Percentiles rank a stretch among this genome's conserved stretches.
phyloP scores from a whole-genome alignment of 2,329 filamentous ascomycete species.

The Diaporthe aspalathi region DNA sequence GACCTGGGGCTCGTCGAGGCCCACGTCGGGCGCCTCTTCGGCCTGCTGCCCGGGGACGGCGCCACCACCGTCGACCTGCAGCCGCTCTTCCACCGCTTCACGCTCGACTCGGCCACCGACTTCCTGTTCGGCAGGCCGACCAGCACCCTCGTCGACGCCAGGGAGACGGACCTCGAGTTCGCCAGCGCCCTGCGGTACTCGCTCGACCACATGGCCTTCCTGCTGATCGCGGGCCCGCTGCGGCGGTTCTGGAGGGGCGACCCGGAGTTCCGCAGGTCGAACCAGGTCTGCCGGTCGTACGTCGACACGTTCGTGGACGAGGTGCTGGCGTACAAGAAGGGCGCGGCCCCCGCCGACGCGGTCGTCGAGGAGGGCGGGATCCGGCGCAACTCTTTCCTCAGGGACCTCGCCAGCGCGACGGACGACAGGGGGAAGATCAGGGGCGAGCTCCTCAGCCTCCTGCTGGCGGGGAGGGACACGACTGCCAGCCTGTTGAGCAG shows the following conservation, averaged over 20 bases:
- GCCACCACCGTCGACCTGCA: constrained; percentile 19
- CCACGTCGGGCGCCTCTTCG: neutral
- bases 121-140: constrained; percentile 10
- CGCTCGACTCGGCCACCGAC: constrained; percentile 17
- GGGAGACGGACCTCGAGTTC: neutral
- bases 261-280: neutral
- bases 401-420: neutral
- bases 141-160: neutral
- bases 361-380: neutral
- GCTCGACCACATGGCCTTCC: neutral
- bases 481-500: constrained; percentile 21
- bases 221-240: neutral
- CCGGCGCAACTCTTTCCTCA: neutral
- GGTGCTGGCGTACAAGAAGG: neutral
- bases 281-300: constrained; percentile 3
- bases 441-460: constrained; percentile 6
- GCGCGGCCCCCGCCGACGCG: neutral
- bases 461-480: constrained; percentile 21
- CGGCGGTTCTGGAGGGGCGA: neutral
- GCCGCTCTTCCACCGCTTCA: constrained; percentile 7
- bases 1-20: constrained; percentile 20
- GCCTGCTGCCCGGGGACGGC: neutral
- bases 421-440: neutral
- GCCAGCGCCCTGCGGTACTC: constrained; percentile 9
- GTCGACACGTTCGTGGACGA: constrained; percentile 2